Evolutionary conservation across 305 asterid species (phyloP).

Genomic region (Fraxinus albicans): DNA sequence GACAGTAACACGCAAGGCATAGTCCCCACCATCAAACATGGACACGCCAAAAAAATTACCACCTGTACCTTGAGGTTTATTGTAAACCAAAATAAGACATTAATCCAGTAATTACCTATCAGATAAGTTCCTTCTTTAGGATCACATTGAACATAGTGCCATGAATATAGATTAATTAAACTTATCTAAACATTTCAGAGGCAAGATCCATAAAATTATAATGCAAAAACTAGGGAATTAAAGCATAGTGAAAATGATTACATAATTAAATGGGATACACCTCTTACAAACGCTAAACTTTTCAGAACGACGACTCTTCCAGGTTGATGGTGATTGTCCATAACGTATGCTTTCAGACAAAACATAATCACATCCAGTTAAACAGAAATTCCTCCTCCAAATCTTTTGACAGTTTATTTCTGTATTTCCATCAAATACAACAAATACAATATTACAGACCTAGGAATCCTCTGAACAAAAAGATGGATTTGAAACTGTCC

Average conservation of each 20-base stretch:
- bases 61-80: not conserved
- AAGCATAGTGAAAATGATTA: not conserved
- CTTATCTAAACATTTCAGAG: not conserved
- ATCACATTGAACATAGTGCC: not conserved
- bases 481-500: constrained; percentile 33
- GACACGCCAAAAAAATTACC: not conserved
- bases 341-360: not conserved
- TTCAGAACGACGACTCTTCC: not conserved
- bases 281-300: constrained; percentile 21
- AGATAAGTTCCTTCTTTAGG: not conserved
- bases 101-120: not conserved
- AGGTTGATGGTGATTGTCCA: not conserved
- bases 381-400: constrained; percentile 40
- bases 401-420: constrained; percentile 57
- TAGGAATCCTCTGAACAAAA: constrained; percentile 42
- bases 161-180: not conserved
- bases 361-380: constrained; percentile 16
- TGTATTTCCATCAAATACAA: constrained; percentile 72
- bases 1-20: too few species aligned
- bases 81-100: not conserved
- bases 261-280: not conserved
- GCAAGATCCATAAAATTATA: not conserved
- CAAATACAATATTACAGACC: constrained; percentile 66
- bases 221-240: not conserved
- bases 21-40: not conserved